These are phyloP conservation scores for Lasiodiplodia citricola DNA, from an alignment of 2,329 filamentous ascomycete species.

Conservation along the genomic window DNA sequence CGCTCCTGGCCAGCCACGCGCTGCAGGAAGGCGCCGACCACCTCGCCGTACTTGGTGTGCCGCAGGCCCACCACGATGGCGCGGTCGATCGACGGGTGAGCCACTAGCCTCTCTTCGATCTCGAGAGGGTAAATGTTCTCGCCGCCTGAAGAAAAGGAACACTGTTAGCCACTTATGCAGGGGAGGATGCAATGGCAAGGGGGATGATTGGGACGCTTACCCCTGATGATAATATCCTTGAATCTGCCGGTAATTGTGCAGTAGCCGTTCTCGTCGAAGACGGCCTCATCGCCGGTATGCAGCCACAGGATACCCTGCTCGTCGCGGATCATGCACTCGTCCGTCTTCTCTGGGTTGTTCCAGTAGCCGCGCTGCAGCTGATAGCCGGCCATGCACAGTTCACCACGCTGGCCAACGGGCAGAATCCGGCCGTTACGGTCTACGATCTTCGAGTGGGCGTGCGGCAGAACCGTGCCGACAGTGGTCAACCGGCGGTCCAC, in stretches of 20 bases:
- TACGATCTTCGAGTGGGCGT: constrained; percentile 76
- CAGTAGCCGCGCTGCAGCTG: constrained; percentile 70
- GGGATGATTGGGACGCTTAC: constrained; percentile 38
- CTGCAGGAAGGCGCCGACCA: constrained; percentile 69
- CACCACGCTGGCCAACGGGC: constrained; percentile 70
- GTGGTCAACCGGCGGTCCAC: constrained; percentile 71
- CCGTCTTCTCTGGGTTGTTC: constrained; percentile 75
- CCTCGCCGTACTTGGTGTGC: constrained; percentile 74
- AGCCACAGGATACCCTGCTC: constrained; percentile 57
- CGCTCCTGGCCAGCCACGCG: constrained; percentile 30
- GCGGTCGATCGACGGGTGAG: constrained; percentile 65
- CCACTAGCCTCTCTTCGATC: constrained; percentile 73
- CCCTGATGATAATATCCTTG: constrained; percentile 80
- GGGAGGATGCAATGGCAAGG: constrained; percentile 33
- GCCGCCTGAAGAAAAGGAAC: constrained; percentile 34
- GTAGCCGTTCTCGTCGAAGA: constrained; percentile 56
- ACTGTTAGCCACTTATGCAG: neutral
- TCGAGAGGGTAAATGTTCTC: constrained; percentile 67
- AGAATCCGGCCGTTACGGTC: constrained; percentile 69
- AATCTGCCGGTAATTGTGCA: constrained; percentile 75
- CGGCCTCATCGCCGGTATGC: constrained; percentile 47
- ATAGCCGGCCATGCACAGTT: constrained; percentile 80
- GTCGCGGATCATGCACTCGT: constrained; percentile 72
- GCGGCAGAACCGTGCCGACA: constrained; percentile 77
- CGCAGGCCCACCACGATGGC: constrained; percentile 74